phyloP scores from a whole-genome alignment of 1,284 basidiomycete genomes.

The Takashimella koratensis region DNA sequence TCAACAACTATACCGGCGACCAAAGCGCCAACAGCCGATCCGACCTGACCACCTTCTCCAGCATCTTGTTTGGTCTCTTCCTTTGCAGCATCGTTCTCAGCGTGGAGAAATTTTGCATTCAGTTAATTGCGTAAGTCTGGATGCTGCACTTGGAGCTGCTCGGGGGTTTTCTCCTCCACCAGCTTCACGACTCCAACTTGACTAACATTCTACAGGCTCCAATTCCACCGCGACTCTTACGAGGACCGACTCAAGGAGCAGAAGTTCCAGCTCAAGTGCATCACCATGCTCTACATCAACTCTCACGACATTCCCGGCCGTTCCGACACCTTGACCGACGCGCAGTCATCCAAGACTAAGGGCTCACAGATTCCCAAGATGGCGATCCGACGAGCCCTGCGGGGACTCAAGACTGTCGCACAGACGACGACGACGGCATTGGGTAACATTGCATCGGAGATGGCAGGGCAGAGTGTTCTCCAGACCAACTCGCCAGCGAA shows the following conservation, averaged over 20 bases:
- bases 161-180: too few relatives aligned
- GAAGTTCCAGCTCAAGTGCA: constrained; percentile 69
- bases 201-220: constrained; percentile 19
- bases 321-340: constrained; percentile 60
- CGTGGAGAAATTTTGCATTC: constrained; percentile 80
- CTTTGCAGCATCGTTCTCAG: constrained; percentile 69
- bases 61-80: constrained; percentile 64
- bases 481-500: constrained; percentile 84
- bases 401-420: constrained; percentile 66
- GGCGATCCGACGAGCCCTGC: constrained; percentile 67
- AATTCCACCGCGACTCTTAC: constrained; percentile 83
- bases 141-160: too few relatives aligned
- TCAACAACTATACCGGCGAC: constrained; percentile 32
- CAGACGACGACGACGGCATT: constrained; percentile 78
- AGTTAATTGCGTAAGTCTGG: constrained; percentile 63
- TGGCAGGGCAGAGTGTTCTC: constrained; percentile 63
- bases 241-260: constrained; percentile 82
- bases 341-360: constrained; percentile 45
- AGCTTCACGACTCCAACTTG: too few relatives aligned
- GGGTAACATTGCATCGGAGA: constrained; percentile 60
- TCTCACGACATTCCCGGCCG: constrained; percentile 68
- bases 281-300: constrained; percentile 74
- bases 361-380: constrained; percentile 57
- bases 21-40: constrained; percentile 26
- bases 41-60: constrained; percentile 26